Conservation (phyloP, 2,329 filamentous ascomycete species). For the Ophiostoma australiae region DNA sequence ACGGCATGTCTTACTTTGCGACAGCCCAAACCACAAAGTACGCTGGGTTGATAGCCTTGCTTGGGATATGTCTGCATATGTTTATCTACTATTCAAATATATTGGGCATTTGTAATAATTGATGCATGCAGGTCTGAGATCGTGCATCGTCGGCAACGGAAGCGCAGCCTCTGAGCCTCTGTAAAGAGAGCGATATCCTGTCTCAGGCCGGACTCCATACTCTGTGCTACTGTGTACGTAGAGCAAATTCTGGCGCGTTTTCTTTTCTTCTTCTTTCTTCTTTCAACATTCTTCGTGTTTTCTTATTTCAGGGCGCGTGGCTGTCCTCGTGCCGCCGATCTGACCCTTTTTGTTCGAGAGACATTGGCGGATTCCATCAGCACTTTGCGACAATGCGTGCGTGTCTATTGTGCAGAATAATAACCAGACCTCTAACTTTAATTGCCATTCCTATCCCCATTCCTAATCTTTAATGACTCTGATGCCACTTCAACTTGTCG, state of each 20-base stretch:
- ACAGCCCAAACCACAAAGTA: not conserved
- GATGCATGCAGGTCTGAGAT: slow-evolving; percentile 10
- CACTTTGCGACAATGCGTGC: too few relatives aligned
- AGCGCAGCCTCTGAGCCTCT: not conserved
- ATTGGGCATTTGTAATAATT: not conserved
- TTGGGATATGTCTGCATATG: not conserved
- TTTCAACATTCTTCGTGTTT: not conserved
- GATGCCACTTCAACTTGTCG: not conserved
- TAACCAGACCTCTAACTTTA: not conserved
- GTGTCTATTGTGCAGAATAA: too few relatives aligned
- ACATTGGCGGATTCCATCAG: not conserved
- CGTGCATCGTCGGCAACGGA: slow-evolving; percentile 4
- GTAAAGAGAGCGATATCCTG: not conserved
- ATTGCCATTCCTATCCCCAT: not conserved
- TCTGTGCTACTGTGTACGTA: not conserved
- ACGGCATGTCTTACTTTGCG: slow-evolving; percentile 10
- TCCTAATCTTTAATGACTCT: too few relatives aligned
- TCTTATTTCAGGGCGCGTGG: not conserved
- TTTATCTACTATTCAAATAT: not conserved
- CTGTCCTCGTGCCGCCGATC: slow-evolving; percentile 4
- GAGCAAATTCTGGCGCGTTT: not conserved
- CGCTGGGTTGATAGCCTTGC: not conserved
- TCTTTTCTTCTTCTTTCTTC: not conserved
- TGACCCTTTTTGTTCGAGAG: not conserved
- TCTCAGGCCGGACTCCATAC: not conserved